Conservation (phyloP, 352 stramenopile species). For the Pythium vanterpoolii region DNA sequence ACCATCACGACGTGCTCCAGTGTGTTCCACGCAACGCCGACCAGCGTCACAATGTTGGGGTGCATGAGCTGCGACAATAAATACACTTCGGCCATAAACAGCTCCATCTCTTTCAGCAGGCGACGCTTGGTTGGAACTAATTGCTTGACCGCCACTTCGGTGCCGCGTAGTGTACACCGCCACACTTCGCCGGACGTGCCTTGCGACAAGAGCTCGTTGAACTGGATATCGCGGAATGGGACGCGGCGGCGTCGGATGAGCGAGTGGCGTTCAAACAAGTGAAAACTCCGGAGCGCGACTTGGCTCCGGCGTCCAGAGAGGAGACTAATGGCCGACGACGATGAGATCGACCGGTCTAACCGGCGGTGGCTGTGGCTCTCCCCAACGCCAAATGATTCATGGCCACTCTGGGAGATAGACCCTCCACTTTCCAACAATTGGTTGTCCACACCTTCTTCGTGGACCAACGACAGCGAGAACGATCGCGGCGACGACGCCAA, state of each 20-base stretch:
- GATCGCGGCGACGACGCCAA: not conserved
- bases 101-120: constrained; percentile 60
- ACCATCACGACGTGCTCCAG: constrained; percentile 69
- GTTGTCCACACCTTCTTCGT: constrained; percentile 1
- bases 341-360: constrained; percentile 15
- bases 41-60: constrained; percentile 55
- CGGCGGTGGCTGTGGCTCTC: not conserved
- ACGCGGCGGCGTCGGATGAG: constrained; percentile 55
- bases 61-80: constrained; percentile 69
- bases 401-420: not conserved
- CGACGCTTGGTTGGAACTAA: constrained; percentile 48
- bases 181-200: constrained; percentile 67
- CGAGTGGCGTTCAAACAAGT: constrained; percentile 59
- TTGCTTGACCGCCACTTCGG: constrained; percentile 67
- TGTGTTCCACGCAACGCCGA: constrained; percentile 70
- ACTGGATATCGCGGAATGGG: constrained; percentile 49
- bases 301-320: constrained; percentile 36
- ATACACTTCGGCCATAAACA: constrained; percentile 79
- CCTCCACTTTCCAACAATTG: not conserved
- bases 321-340: constrained; percentile 24
- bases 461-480: not conserved
- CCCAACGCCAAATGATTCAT: not conserved
- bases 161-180: constrained; percentile 49
- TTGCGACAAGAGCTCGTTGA: constrained; percentile 43
- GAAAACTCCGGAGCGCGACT: constrained; percentile 56